A percentile compares a stretch with the other conserved stretches of the same genome.
phyloP scores from a whole-genome alignment of 2,329 filamentous ascomycete genomes.

The Aureobasidium sp. region DNA sequence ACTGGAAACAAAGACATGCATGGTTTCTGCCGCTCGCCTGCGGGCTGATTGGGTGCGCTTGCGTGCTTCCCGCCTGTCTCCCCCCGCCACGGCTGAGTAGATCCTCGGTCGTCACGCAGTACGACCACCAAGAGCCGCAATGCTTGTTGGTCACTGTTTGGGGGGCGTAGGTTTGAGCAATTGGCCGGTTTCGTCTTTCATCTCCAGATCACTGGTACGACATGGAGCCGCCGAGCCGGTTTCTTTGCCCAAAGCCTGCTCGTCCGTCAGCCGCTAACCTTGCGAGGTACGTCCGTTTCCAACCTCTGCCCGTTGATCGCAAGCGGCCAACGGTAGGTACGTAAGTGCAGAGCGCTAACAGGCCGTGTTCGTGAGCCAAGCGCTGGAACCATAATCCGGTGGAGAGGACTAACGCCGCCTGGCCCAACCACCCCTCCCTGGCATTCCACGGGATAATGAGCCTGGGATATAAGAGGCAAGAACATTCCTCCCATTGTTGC shows the following conservation, averaged over 20 bases:
- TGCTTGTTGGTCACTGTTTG: slow-evolving; percentile 8
- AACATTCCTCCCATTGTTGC: slow-evolving; percentile 13
- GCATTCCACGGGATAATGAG: slow-evolving; percentile 10
- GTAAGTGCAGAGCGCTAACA: slow-evolving; percentile 11
- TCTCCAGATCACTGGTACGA: slow-evolving; percentile 10
- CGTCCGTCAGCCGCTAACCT: background rate
- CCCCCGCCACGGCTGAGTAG: slow-evolving; percentile 3
- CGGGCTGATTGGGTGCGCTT: slow-evolving; percentile 7
- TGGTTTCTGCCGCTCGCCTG: background rate
- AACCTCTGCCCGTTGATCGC: slow-evolving; percentile 13
- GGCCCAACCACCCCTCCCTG: slow-evolving; percentile 6
- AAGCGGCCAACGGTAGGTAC: slow-evolving; percentile 13
- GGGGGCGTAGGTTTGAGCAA: background rate
- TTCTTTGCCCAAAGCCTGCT: background rate
- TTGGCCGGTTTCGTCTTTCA: slow-evolving; percentile 12
- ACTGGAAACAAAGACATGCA: slow-evolving; percentile 15
- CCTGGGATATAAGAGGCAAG: slow-evolving; percentile 4
- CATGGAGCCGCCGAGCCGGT: slow-evolving; percentile 9
- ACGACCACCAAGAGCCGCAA: slow-evolving; percentile 12
- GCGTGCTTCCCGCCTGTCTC: slow-evolving; percentile 10
- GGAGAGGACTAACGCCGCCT: slow-evolving; percentile 5
- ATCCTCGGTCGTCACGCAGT: slow-evolving; percentile 11
- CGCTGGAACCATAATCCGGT: slow-evolving; percentile 9
- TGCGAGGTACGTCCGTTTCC: slow-evolving; percentile 6
- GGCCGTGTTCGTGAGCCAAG: slow-evolving; percentile 9